These are phyloP conservation scores for Tuber indicum DNA, from an alignment of 495 filamentous ascomycete genomes.

Conservation along the genomic window DNA sequence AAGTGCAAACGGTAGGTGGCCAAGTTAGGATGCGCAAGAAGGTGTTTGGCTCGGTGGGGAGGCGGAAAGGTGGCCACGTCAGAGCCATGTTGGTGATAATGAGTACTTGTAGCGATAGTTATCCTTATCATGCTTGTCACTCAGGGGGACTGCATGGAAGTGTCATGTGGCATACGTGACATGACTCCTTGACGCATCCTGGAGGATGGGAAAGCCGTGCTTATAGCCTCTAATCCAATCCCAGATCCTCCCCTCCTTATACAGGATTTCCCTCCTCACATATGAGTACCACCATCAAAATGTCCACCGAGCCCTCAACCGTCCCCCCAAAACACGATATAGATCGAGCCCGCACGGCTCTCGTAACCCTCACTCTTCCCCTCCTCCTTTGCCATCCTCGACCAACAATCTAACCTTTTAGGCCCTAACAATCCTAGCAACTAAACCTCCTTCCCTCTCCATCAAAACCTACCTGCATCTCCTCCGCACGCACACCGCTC, in stretches of 20 bases:
- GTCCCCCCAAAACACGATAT: constrained; percentile 5
- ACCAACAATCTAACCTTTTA: not conserved
- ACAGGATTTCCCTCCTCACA: not conserved
- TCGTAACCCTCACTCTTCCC: constrained; percentile 10
- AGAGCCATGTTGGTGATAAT: not conserved
- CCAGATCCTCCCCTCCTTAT: not conserved
- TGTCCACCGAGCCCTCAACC: not conserved
- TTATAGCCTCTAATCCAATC: not conserved
- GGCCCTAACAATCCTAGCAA: constrained; percentile 28
- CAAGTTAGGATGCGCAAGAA: not conserved
- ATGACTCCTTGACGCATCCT: not conserved
- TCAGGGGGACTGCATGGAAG: not conserved
- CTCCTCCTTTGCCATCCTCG: not conserved
- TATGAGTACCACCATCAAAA: not conserved
- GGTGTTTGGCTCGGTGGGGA: not conserved
- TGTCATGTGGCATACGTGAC: not conserved
- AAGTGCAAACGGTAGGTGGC: no score
- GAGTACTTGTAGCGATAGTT: not conserved
- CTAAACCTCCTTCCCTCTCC: constrained; percentile 28
- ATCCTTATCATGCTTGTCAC: not conserved
- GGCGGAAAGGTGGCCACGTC: not conserved
- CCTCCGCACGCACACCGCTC: constrained; percentile 20
- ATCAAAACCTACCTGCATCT: constrained; percentile 24
- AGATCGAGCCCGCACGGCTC: constrained; percentile 15
- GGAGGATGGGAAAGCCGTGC: not conserved